Percentiles rank a stretch among this genome's conserved stretches.
Conservation (phyloP, 2,329 filamentous ascomycete species). For the Geosmithia flava region DNA sequence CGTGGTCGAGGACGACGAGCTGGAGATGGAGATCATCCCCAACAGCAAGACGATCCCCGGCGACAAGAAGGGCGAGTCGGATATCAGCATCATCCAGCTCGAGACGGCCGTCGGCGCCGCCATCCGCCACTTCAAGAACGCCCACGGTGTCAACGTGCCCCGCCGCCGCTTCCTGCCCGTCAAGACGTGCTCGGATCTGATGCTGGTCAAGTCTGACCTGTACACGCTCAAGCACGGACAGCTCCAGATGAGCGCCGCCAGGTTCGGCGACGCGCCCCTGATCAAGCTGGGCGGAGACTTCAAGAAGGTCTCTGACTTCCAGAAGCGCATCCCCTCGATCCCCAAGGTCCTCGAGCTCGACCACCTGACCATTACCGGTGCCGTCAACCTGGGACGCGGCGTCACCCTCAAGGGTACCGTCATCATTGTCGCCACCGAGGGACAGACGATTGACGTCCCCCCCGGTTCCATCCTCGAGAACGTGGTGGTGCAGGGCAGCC, state of each 20-base stretch:
- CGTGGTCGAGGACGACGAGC: conserved; percentile 94
- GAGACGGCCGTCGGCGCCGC: conserved; percentile 97
- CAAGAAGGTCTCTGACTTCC: conserved; percentile 99
- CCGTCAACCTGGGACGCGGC: conserved; percentile 90
- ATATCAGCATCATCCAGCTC: conserved; percentile 93
- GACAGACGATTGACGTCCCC: conserved; percentile 94
- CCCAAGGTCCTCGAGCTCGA: conserved; percentile 86
- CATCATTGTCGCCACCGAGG: conserved; percentile 97
- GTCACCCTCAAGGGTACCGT: conserved; percentile 97
- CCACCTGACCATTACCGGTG: conserved; percentile 94
- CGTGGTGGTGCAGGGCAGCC: conserved; percentile 94
- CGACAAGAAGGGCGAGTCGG: conserved; percentile 99
- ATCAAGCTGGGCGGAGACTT: conserved; percentile 99
- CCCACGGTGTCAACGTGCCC: conserved; percentile 97
- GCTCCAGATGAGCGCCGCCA: conserved; percentile 90
- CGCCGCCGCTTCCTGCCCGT: conserved; percentile 96
- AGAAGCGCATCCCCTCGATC: conserved; percentile 75
- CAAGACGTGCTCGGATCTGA: conserved; percentile 98
- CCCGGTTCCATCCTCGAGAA: conserved; percentile 97
- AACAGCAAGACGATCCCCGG: conserved; percentile 98
- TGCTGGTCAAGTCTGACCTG: conserved; percentile 99
- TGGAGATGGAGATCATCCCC: conserved; percentile 99
- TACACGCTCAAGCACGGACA: conserved; percentile 99
- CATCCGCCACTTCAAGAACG: conserved; percentile 97
- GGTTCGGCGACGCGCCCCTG: conserved; percentile 90